phyloP scores from a whole-genome alignment of 768 basidiomycete species.

The Tylopilus vinaceipallidus region DNA sequence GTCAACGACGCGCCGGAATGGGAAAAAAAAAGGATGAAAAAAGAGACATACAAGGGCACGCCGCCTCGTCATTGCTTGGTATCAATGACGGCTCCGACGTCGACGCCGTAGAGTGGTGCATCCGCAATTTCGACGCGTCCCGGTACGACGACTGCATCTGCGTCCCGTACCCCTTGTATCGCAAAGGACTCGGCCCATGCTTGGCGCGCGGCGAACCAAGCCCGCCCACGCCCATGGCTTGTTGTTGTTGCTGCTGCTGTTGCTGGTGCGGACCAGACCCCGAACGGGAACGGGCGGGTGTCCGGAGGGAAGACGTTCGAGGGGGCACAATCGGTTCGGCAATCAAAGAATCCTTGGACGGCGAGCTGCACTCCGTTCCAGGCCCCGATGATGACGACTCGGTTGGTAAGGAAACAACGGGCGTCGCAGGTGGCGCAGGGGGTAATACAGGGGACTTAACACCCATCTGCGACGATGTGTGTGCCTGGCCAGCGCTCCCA shows the following conservation, averaged over 20 bases:
- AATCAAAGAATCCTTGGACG: slow-evolving; percentile 51
- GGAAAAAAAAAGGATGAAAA: slow-evolving; percentile 12
- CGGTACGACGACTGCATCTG: slow-evolving; percentile 39
- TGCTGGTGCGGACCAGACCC: slow-evolving; percentile 25
- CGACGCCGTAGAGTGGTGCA: slow-evolving; percentile 70
- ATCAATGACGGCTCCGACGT: slow-evolving; percentile 83
- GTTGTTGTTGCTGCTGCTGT: slow-evolving; percentile 21
- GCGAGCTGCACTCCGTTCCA: slow-evolving; percentile 33
- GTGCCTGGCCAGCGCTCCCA: slow-evolving; percentile 33
- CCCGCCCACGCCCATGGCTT: slow-evolving; percentile 15
- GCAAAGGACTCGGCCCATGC: slow-evolving; percentile 43
- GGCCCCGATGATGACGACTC: slow-evolving; percentile 22
- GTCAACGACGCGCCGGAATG: slow-evolving; percentile 14
- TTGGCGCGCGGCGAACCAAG: slow-evolving; percentile 35
- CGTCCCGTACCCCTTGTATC: slow-evolving; percentile 38
- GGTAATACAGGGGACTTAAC: slow-evolving; percentile 21
- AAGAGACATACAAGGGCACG: slow-evolving; percentile 43
- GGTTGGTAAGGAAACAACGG: slow-evolving; percentile 26
- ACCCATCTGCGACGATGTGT: slow-evolving; percentile 16
- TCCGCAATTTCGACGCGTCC: slow-evolving; percentile 47
- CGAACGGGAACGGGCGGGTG: slow-evolving; percentile 31
- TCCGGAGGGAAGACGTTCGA: slow-evolving; percentile 31
- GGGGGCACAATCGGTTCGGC: slow-evolving; percentile 32
- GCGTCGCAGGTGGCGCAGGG: slow-evolving; percentile 15
- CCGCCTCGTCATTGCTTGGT: slow-evolving; percentile 46